These are phyloP conservation scores for Termitomyces sp. DNA, from an alignment of 768 basidiomycete species.

Conservation along the genomic window DNA sequence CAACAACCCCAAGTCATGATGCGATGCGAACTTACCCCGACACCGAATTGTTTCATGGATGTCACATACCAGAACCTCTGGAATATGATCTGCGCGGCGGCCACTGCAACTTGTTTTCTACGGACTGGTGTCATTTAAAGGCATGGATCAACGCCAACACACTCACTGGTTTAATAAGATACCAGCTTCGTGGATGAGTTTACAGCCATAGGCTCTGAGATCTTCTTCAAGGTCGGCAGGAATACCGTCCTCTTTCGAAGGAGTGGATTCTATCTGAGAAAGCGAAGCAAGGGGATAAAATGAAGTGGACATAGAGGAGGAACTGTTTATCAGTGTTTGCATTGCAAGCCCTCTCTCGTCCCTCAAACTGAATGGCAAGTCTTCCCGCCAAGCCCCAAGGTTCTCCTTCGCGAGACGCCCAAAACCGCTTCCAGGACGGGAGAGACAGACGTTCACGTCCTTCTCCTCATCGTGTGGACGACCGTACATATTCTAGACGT, in stretches of 20 bases:
- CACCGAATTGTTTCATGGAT: conserved; percentile 91
- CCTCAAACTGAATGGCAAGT: conserved; percentile 26
- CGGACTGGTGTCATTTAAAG: conserved; percentile 9
- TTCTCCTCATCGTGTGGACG: conserved; percentile 10
- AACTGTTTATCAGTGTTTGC: conserved; percentile 12
- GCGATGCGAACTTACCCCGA: conserved; percentile 58
- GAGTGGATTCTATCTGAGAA: conserved; percentile 71
- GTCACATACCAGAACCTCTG: conserved; percentile 97
- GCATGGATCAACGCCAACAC: neutral
- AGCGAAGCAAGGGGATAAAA: conserved; percentile 83
- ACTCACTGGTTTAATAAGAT: conserved; percentile 84
- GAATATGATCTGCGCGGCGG: conserved; percentile 93
- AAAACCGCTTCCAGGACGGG: conserved; percentile 20
- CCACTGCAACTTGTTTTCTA: conserved; percentile 95
- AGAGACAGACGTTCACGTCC: conserved; percentile 24
- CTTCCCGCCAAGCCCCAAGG: conserved; percentile 35
- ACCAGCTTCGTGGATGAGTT: conserved; percentile 93
- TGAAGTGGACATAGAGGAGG: conserved; percentile 35
- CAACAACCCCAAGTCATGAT: conserved; percentile 1
- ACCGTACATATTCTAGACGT: conserved; percentile 6
- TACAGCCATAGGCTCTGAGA: conserved; percentile 85
- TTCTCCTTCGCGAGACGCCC: conserved; percentile 4
- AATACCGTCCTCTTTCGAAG: conserved; percentile 79
- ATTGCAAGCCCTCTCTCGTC: neutral
- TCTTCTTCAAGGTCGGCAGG: conserved; percentile 82